A percentile compares a stretch with the other conserved stretches of the same genome.
These are phyloP conservation scores for Williopsis jadinii DNA, from an alignment of 1,139 yeast species.

Conservation along the genomic window DNA sequence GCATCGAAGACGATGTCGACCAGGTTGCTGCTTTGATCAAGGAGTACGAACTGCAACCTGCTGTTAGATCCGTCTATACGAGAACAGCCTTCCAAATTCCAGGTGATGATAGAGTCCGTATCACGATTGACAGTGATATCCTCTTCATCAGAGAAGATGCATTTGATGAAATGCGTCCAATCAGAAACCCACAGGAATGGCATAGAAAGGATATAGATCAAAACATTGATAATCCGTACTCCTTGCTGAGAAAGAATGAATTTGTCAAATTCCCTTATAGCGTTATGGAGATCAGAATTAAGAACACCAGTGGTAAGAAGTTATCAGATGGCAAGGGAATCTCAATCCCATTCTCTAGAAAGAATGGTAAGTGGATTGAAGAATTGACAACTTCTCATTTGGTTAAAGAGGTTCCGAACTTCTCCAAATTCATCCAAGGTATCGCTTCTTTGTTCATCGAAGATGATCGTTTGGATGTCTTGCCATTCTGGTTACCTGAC, in stretches of 20 bases:
- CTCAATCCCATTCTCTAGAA: conserved; percentile 31
- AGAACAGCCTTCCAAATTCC: conserved; percentile 98
- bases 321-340: conserved; percentile 21
- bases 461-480: conserved; percentile 80
- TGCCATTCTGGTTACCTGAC: conserved; percentile 95
- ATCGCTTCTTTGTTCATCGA: conserved; percentile 82
- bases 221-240: conserved; percentile 59
- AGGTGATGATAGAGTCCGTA: conserved; percentile 88
- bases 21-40: conserved; percentile 58
- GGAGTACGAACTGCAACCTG: conserved; percentile 70
- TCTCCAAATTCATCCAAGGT: conserved; percentile 95
- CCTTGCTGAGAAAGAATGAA: conserved; percentile 80
- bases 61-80: conserved; percentile 77
- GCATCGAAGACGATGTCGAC: conserved; percentile 46
- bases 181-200: conserved; percentile 86
- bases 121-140: conserved; percentile 84
- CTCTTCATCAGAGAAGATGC: conserved; percentile 86
- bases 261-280: conserved; percentile 81
- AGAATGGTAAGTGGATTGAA: conserved; percentile 71
- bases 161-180: conserved; percentile 77
- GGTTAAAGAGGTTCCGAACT: conserved; percentile 98
- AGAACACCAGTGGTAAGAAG: conserved; percentile 29
- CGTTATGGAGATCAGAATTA: conserved; percentile 82
- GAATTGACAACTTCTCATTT: conserved; percentile 80
- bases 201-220: conserved; percentile 89